Conservation (phyloP, 2,329 filamentous ascomycete genomes). For the Gremmenia infestans region DNA sequence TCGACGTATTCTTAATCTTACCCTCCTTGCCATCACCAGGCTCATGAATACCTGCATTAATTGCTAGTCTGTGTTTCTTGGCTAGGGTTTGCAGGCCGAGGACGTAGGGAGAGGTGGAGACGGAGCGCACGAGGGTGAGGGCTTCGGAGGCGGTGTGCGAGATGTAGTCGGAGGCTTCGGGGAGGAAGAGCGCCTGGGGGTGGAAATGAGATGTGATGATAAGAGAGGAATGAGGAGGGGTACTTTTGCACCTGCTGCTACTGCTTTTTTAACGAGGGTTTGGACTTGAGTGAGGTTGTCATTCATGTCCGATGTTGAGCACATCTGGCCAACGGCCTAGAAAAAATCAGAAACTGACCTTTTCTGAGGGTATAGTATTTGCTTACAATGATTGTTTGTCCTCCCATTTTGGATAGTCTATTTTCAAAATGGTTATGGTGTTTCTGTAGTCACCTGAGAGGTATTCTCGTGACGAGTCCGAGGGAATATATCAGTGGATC, state of each 20-base stretch:
- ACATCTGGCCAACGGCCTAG: slow-evolving; percentile 84
- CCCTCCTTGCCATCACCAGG: slow-evolving; percentile 42
- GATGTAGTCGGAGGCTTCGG: slow-evolving; percentile 77
- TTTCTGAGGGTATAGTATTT: too few species aligned
- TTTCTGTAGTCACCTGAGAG: too few species aligned
- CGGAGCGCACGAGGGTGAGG: slow-evolving; percentile 63
- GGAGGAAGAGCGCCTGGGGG: slow-evolving; percentile 72
- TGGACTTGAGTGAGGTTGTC: slow-evolving; percentile 79
- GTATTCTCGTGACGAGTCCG: too few species aligned
- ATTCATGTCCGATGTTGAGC: slow-evolving; percentile 72
- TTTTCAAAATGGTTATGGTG: too few species aligned
- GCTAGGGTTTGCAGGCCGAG: slow-evolving; percentile 68
- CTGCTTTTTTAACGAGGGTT: slow-evolving; percentile 65
- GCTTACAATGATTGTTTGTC: too few species aligned
- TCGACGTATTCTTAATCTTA: slow-evolving; percentile 46
- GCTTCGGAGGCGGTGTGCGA: slow-evolving; percentile 62
- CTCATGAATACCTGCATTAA: slow-evolving; percentile 87
- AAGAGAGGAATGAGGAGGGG: background rate
- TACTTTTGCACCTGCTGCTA: slow-evolving; percentile 73
- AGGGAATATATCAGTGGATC: too few species aligned
- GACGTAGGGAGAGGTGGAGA: slow-evolving; percentile 66
- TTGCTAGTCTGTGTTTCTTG: slow-evolving; percentile 55
- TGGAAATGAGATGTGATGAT: too few species aligned
- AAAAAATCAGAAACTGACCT: too few species aligned
- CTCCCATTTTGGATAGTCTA: too few species aligned